phyloP scores from a whole-genome alignment of 495 filamentous ascomycete species.

The Xeromyces bisporus region DNA sequence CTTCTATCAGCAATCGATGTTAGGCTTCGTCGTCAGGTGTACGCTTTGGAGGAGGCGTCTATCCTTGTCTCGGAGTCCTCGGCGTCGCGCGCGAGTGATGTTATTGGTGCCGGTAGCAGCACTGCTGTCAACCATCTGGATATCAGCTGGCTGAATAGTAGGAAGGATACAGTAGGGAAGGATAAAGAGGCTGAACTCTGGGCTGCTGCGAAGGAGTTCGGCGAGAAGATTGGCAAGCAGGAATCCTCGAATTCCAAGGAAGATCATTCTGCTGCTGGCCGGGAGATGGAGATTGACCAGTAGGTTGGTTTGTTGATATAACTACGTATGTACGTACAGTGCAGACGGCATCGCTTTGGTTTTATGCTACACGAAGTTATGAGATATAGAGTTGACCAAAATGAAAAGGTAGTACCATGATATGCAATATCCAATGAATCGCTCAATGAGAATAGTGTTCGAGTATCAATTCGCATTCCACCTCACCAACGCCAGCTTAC shows the following conservation, averaged over 20 bases:
- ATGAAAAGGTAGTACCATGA: no score
- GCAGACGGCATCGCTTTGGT: no score
- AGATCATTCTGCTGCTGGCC: constrained; percentile 6
- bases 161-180: constrained; percentile 56
- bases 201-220: constrained; percentile 37
- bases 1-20: constrained; percentile 54
- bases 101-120: constrained; percentile 8
- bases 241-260: not conserved
- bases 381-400: no score
- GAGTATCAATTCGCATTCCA: not conserved
- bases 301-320: not conserved
- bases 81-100: constrained; percentile 11
- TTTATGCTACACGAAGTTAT: no score
- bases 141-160: constrained; percentile 71
- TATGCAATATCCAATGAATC: no score
- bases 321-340: no score
- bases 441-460: not conserved
- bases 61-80: constrained; percentile 38
- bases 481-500: constrained; percentile 8
- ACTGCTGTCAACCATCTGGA: constrained; percentile 36
- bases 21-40: constrained; percentile 57
- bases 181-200: constrained; percentile 69
- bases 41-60: constrained; percentile 59
- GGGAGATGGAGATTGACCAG: constrained; percentile 24
- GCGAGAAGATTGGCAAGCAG: constrained; percentile 21